Evolutionary conservation across 768 basidiomycete genomes (phyloP), one percentile per base, ranked within the genome.

Genomic region (Lactarius psammicola): DNA sequence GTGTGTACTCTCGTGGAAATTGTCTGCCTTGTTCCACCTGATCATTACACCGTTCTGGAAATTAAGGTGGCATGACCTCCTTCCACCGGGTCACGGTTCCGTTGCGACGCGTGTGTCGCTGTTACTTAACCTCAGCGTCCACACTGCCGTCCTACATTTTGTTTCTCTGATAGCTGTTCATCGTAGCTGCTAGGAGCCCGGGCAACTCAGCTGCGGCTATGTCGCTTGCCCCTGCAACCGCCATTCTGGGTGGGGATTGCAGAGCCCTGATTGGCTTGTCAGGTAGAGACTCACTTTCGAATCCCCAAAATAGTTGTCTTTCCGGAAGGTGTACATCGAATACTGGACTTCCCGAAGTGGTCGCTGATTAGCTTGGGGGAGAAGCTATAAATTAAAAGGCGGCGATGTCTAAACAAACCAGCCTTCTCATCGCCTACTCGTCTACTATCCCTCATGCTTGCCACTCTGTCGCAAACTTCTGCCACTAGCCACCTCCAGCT

Each of bases 401-500:
- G 10, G 46, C 10, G 11, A 49, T 1, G 23, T 15, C 49, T 26
- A 13, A 26, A 51, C 2, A 51, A 7, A 26, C 26, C 26, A 15
- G 30, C 6, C 2, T 2, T 18, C 26, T 42, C 58, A 13, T n/a
- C 42, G 1, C 58, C n/a, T 33, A 34, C n/a, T 23, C 59, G 1
- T 38, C 40, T 60, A 3, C 23, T 59, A 20, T 11, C 10, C 5
- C 34, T 60, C 15, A 40, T 60, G 4, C 51, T 59, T 23, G 38
- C 23, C 7, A 10, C 44, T 15, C 44, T 68, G 23, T 62, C 55
- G 57, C 18, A 46, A 8, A 53, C 34, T 44, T 18, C 42, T 56
- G 33, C 56, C 53, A 17, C n/a, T 28, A 30, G 33, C 18, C 15
- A 56, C 28, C 31, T 40, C 0, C 64, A 75, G 8, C 78, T 80